Evolutionary conservation across 768 basidiomycete genomes (phyloP), one percentile per base, ranked within the genome.

Genomic region (Lactifluus pinguis): DNA sequence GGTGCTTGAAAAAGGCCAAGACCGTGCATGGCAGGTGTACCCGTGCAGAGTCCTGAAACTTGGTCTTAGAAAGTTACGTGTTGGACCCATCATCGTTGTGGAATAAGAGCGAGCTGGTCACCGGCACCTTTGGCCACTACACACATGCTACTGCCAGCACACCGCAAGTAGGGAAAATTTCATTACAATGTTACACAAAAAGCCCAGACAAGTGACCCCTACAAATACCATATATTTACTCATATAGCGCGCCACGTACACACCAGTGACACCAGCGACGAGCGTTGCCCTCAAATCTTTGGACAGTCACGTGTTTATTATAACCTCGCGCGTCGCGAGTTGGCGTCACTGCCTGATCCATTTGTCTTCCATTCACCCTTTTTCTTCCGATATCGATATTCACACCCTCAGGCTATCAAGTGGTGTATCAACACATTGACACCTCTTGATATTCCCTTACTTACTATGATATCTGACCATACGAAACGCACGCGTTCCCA

Each of bases 401-500:
- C 49, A 51, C 50, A 9, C 19, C 34, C 34, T 14, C 57, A 17
- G 30, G 32, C 10, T 36, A 1, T 34, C 4, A 14, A 44, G 14
- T 38, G 34, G 57, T 19, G 29, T 36, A 11, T n/a, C 4, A 19
- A 11, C 13, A 11, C 29, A 17, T 48, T 19, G 13, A 34, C 21
- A 7, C 8, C 10, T 49, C 14, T 38, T 41, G 13, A 44, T 14
- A 4, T 21, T 19, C 4, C 21, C 15, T 53, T 29, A 4, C 6
- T 39, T 34, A 9, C 39, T 9, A 21, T 19, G 52, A 61, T 64
- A 51, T 52, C 65, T 15, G 63, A 60, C 32, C 45, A 52, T 34
- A 53, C 55, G 8, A 66, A 66, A 34, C 65, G 65, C 42, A 66
- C 65, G 41, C 65, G 65, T 14, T 66, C 65, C 7, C 65, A 66